phyloP scores from a whole-genome alignment of 257 asterid species.

The Forsythia viridissima region DNA sequence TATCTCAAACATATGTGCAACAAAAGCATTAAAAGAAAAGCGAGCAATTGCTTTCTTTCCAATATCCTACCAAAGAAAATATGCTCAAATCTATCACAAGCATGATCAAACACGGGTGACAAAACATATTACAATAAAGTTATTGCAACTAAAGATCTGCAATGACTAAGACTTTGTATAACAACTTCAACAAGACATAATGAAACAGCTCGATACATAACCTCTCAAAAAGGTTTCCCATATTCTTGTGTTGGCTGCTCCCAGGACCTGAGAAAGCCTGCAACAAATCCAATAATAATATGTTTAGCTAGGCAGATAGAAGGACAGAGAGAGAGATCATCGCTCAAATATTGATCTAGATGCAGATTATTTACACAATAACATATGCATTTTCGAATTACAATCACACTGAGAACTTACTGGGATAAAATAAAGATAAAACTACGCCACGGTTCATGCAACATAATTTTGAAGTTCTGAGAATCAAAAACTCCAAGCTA shows the following conservation, averaged over 20 bases:
- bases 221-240: conserved; percentile 63
- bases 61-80: neutral
- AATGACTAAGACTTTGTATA: neutral
- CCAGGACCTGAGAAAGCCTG: conserved; percentile 69
- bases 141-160: neutral
- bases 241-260: conserved; percentile 73
- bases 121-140: neutral
- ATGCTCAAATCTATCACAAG: neutral
- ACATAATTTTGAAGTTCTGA: neutral
- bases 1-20: neutral
- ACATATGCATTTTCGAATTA: conserved; percentile 7
- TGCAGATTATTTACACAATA: no score
- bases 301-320: neutral
- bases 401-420: neutral
- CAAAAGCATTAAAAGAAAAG: neutral
- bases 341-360: neutral
- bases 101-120: neutral
- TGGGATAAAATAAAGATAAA: neutral
- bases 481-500: conserved; percentile 7
- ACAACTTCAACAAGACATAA: neutral
- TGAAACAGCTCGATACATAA: conserved; percentile 12
- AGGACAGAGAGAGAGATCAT: neutral
- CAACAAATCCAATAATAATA: conserved; percentile 17
- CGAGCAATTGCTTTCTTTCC: neutral
- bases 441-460: neutral